Evolutionary conservation across 495 filamentous ascomycete species (phyloP), one percentile per base, ranked within the genome.

Genomic region (Penicillium paradoxum): DNA sequence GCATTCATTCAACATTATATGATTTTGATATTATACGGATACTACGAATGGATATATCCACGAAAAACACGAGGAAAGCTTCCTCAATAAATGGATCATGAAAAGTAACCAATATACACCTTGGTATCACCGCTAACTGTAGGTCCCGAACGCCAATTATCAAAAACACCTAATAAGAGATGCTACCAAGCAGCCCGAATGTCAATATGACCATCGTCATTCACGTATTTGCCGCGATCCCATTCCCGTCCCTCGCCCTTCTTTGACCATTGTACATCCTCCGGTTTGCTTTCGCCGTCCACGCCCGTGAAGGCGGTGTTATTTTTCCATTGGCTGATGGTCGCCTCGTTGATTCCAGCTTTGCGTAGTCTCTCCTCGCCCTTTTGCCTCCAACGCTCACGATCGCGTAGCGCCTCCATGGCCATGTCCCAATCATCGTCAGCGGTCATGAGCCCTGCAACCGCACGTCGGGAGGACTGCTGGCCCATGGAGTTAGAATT

Each of bases 191-290:
- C 44, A 21, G 79, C 76, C 49, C 74, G 76, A 18, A 83, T 63
- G 47, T 74, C 70, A 49, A 82, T 73, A 54, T 79, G 70, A 1
- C 84, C 86, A 48, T 86, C 78, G 11, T 76, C 79, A 54, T 83
- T 80, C 32, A 90, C 69, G 29, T 89, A 81, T 63, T 96, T 96
- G 15, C 88, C 88, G 7, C 84, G 76, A 77, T 97, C 91, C 91
- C 91, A 97, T 63, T 95, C 92, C 32, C 90, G 80, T n/a, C 81
- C 76, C 54, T 90, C 87, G 0, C 90, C 91, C 40, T 79, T 82
- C 64, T 84, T 87, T 39, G 77, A 77, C 92, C 93, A 98, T 56
- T 69, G 78, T 11, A 95, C 86, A 62, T 90, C 82, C 27, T 86
- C 85, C 48, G 73, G 66, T 14, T 54, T 67, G 54, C 82, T 77